A percentile compares a stretch with the other conserved stretches of the same genome.
Evolutionary conservation across 441 rosid genomes (phyloP).

Genomic region (Adansonia gregorii): DNA sequence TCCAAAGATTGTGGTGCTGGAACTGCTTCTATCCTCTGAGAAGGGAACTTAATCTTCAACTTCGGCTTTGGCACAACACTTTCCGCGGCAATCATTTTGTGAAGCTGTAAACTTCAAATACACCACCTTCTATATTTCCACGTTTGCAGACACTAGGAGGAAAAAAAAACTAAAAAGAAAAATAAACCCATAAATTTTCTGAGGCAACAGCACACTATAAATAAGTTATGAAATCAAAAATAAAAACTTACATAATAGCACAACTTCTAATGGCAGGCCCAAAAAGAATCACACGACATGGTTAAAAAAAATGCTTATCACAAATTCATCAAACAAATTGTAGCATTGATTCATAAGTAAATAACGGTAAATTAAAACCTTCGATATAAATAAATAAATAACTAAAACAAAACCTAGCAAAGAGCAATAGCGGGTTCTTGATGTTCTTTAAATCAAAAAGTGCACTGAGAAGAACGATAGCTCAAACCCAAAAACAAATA

Average conservation of each 20-base stretch:
- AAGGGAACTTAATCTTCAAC: constrained; percentile 57
- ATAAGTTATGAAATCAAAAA: neutral
- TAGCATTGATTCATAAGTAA: neutral
- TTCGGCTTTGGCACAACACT: constrained; percentile 44
- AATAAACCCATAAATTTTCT: neutral
- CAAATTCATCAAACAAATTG: neutral
- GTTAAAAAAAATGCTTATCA: neutral
- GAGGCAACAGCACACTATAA: neutral
- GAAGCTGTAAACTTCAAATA: constrained; percentile 12
- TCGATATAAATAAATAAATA: neutral
- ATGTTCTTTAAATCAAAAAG: neutral
- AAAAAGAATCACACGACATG: neutral
- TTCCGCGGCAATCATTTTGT: constrained; percentile 49
- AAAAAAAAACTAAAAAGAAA: neutral
- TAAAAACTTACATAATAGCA: neutral
- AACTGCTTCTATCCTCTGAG: constrained; percentile 41
- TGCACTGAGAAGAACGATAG: neutral
- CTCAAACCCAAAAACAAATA: neutral
- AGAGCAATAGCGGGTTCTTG: neutral
- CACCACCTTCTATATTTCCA: neutral
- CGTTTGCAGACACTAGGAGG: neutral
- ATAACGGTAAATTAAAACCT: neutral
- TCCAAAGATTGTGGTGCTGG: constrained; percentile 36
- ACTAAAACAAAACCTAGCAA: neutral
- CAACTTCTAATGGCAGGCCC: neutral